Conservation (phyloP, 495 filamentous ascomycete genomes). For the Xylaria sp. region DNA sequence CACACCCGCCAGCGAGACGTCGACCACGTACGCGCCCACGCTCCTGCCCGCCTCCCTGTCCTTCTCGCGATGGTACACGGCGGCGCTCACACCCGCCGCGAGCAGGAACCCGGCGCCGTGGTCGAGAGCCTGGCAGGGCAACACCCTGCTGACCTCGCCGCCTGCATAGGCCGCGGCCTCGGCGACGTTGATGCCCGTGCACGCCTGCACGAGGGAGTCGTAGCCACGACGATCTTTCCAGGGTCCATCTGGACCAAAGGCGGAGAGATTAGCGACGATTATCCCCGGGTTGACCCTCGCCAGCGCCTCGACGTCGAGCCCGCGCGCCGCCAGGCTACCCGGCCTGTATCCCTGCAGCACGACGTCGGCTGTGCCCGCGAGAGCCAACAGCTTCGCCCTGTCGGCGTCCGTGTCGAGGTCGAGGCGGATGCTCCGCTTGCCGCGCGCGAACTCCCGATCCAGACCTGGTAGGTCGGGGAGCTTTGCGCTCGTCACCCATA, state of each 20-base stretch:
- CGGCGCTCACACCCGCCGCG: slow-evolving; percentile 58
- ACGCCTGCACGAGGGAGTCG: slow-evolving; percentile 63
- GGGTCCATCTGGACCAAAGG: slow-evolving; percentile 51
- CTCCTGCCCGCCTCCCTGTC: slow-evolving; percentile 14
- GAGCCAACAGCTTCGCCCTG: slow-evolving; percentile 53
- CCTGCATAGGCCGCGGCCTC: slow-evolving; percentile 57
- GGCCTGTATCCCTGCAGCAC: slow-evolving; percentile 61
- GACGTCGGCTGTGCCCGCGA: slow-evolving; percentile 41
- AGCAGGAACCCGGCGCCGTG: slow-evolving; percentile 55
- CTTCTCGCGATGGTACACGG: slow-evolving; percentile 57
- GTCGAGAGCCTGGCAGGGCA: slow-evolving; percentile 34
- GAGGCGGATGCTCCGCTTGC: slow-evolving; percentile 48
- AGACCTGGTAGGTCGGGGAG: slow-evolving; percentile 64
- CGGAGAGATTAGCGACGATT: slow-evolving; percentile 61
- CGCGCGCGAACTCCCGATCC: slow-evolving; percentile 64
- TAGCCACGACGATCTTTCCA: slow-evolving; percentile 34
- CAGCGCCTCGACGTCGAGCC: slow-evolving; percentile 52
- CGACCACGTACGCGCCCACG: slow-evolving; percentile 59
- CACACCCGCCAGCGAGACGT: slow-evolving; percentile 62
- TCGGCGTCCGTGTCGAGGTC: slow-evolving; percentile 55
- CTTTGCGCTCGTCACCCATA: slow-evolving; percentile 62
- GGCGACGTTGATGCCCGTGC: slow-evolving; percentile 54
- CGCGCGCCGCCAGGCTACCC: slow-evolving; percentile 57
- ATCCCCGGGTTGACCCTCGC: slow-evolving; percentile 52
- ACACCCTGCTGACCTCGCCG: slow-evolving; percentile 65